These are phyloP conservation scores for Schizothecium vesticola DNA, from an alignment of 495 filamentous ascomycete genomes.

Conservation along the genomic window DNA sequence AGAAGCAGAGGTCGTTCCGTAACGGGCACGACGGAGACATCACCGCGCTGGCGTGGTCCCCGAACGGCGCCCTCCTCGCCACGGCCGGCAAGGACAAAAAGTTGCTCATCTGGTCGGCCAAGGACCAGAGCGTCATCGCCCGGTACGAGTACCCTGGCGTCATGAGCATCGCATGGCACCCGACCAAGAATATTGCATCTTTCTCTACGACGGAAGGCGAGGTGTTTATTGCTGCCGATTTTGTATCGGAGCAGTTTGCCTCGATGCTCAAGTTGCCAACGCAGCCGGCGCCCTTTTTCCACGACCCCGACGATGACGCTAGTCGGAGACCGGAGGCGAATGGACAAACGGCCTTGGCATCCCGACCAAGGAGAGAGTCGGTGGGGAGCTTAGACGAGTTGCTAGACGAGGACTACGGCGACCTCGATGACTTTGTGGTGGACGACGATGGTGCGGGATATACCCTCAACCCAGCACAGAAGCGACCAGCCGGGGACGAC, in stretches of 20 bases:
- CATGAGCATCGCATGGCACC: constrained; percentile 85
- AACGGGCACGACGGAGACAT: constrained; percentile 80
- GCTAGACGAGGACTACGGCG: constrained; percentile 56
- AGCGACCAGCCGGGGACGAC: constrained; percentile 55
- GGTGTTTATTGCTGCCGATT: constrained; percentile 78
- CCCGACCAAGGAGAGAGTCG: constrained; percentile 37
- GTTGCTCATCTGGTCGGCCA: constrained; percentile 82
- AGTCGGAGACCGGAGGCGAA: constrained; percentile 49
- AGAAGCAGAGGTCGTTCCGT: constrained; percentile 69
- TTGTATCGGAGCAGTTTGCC: constrained; percentile 62
- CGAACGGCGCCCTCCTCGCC: constrained; percentile 82
- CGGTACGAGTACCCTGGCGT: constrained; percentile 74
- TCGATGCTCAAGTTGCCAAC: constrained; percentile 51
- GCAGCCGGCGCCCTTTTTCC: constrained; percentile 79
- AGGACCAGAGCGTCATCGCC: constrained; percentile 70
- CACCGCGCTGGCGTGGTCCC: constrained; percentile 85
- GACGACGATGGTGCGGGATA: constrained; percentile 97
- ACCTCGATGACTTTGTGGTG: constrained; percentile 71
- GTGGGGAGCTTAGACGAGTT: constrained; percentile 49
- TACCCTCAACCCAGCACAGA: constrained; percentile 61
- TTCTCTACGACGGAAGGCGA: constrained; percentile 90
- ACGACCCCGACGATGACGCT: constrained; percentile 73
- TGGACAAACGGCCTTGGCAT: constrained; percentile 46
- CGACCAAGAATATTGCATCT: constrained; percentile 75
- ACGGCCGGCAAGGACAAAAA: constrained; percentile 79